Percentiles rank a stretch among this genome's conserved stretches.
Evolutionary conservation across 1,139 yeast species (phyloP).

Genomic region (Geotrichum citri-aurantii): DNA sequence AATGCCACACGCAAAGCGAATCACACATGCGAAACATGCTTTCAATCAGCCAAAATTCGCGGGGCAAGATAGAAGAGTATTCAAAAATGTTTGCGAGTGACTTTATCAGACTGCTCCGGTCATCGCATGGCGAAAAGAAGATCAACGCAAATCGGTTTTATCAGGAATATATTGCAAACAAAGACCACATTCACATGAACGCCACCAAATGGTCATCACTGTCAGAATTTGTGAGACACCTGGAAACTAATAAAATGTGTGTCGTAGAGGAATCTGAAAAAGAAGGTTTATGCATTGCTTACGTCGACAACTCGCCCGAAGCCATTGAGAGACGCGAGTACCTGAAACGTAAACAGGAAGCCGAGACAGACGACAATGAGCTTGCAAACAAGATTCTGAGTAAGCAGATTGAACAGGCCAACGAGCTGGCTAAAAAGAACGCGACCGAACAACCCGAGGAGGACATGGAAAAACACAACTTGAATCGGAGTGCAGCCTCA

Average conservation of each 20-base stretch:
- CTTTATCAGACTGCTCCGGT: slow-evolving; percentile 57
- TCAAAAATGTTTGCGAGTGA: slow-evolving; percentile 56
- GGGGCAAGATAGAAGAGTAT: slow-evolving; percentile 50
- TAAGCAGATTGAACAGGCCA: slow-evolving; percentile 50
- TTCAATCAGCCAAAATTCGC: slow-evolving; percentile 21
- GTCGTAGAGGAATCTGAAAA: slow-evolving; percentile 46
- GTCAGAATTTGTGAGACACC: slow-evolving; percentile 60
- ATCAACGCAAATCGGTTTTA: slow-evolving; percentile 81
- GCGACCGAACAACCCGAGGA: slow-evolving; percentile 19
- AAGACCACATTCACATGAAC: slow-evolving; percentile 83
- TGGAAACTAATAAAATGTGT: slow-evolving; percentile 58
- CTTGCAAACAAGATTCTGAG: slow-evolving; percentile 42
- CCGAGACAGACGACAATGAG: slow-evolving; percentile 44
- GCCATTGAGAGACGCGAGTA: slow-evolving; percentile 38
- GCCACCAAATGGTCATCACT: slow-evolving; percentile 77
- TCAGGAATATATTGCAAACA: slow-evolving; percentile 73
- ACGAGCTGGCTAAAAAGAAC: slow-evolving; percentile 10
- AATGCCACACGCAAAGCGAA: slow-evolving; percentile 75
- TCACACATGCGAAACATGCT: slow-evolving; percentile 59
- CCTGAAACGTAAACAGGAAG: slow-evolving; percentile 35
- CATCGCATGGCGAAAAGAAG: slow-evolving; percentile 74
- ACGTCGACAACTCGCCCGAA: slow-evolving; percentile 49
- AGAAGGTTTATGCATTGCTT: slow-evolving; percentile 46
- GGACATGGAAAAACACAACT: slow-evolving; percentile 18
- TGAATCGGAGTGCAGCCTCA: slow-evolving; percentile 22